A percentile compares a stretch with the other conserved stretches of the same genome.
These are phyloP conservation scores for Cladosporium sp. DNA, from an alignment of 2,329 filamentous ascomycete genomes.

Conservation along the genomic window DNA sequence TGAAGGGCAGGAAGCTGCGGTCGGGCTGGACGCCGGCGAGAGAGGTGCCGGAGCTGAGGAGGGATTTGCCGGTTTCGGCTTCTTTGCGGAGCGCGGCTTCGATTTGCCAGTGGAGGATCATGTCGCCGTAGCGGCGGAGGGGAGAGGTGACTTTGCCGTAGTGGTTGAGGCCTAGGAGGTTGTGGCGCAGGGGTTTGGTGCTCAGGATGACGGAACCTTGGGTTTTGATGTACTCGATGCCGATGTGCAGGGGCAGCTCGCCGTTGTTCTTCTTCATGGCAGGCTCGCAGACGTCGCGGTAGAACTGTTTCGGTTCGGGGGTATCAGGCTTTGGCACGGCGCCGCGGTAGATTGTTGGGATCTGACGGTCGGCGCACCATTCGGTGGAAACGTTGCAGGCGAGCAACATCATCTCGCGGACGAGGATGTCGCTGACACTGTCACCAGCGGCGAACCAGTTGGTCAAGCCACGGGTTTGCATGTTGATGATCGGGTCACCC, in stretches of 20 bases:
- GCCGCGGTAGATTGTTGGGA: slow-evolving; percentile 55
- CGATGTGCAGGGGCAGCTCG: slow-evolving; percentile 40
- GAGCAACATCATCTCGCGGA: slow-evolving; percentile 58
- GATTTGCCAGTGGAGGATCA: slow-evolving; percentile 66
- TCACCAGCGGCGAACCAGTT: slow-evolving; percentile 35
- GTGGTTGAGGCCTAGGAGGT: slow-evolving; percentile 52
- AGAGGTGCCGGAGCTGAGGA: slow-evolving; percentile 34
- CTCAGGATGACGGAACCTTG: slow-evolving; percentile 48
- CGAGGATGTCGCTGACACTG: slow-evolving; percentile 33
- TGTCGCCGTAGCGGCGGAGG: slow-evolving; percentile 61
- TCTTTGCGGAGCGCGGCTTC: slow-evolving; percentile 63
- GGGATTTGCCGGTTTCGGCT: slow-evolving; percentile 46
- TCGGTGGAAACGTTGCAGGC: slow-evolving; percentile 53
- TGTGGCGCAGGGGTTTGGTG: slow-evolving; percentile 52
- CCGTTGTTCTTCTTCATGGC: slow-evolving; percentile 41
- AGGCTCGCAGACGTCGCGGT: slow-evolving; percentile 40
- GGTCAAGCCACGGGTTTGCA: slow-evolving; percentile 37
- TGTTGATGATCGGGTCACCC: slow-evolving; percentile 50
- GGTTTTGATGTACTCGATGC: slow-evolving; percentile 46
- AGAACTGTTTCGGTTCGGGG: slow-evolving; percentile 38
- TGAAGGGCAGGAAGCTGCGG: slow-evolving; percentile 52
- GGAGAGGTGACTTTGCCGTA: slow-evolving; percentile 64
- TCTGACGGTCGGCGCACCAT: slow-evolving; percentile 55
- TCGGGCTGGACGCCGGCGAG: slow-evolving; percentile 24
- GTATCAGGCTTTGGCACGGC: slow-evolving; percentile 33